Percentiles rank a stretch among this genome's conserved stretches.
These are phyloP conservation scores for Silene coronaria DNA, from an alignment of 179 eudicot species.

Conservation along the genomic window DNA sequence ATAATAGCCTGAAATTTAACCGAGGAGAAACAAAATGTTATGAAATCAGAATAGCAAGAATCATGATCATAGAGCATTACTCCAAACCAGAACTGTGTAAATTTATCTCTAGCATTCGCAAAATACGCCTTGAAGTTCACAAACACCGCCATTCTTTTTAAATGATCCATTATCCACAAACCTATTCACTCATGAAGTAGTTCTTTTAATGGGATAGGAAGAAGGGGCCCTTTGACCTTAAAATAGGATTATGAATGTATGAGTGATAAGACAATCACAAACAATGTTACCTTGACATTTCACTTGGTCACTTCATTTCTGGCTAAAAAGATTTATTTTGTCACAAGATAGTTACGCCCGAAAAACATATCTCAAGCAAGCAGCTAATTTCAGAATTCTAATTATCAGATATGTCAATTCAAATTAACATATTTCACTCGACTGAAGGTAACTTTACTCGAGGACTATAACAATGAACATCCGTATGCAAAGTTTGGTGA, in stretches of 20 bases:
- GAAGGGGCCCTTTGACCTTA: not conserved
- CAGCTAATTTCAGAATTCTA: not conserved
- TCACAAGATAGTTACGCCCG: no score
- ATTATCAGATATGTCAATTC: not conserved
- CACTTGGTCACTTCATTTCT: no score
- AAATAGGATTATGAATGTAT: not conserved
- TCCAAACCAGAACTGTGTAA: not conserved
- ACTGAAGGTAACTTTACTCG: no score
- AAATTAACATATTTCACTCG: not conserved
- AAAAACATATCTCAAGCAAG: no score
- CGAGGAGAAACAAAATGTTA: not conserved
- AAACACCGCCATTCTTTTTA: not conserved
- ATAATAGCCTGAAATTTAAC: slow-evolving; percentile 36
- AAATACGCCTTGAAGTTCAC: not conserved
- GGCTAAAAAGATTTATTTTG: no score
- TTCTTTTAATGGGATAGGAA: not conserved
- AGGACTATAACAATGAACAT: no score
- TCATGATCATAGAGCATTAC: not conserved
- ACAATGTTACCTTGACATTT: not conserved
- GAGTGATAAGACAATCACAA: not conserved
- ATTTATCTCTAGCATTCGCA: not conserved
- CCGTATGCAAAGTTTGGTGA: no score
- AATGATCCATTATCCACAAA: no score
- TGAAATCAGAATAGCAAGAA: not conserved
- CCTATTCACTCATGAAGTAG: no score